These are phyloP conservation scores for Nowakowskiella sp. DNA, from an alignment of 192 early-diverging fungal genomes.

Conservation along the genomic window DNA sequence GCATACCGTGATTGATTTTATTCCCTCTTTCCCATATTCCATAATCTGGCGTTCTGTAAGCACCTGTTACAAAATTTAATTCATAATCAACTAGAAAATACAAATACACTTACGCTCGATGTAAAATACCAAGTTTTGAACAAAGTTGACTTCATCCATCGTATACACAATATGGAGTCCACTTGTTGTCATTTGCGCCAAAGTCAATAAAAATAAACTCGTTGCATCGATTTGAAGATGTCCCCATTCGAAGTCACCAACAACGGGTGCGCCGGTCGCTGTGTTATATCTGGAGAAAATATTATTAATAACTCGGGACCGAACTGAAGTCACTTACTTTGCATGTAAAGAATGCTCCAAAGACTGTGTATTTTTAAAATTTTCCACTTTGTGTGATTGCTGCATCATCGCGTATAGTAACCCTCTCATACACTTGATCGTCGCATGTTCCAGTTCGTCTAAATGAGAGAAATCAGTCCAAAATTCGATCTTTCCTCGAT, in stretches of 20 bases:
- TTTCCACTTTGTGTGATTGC: conserved; percentile 71
- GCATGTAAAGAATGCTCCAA: conserved; percentile 74
- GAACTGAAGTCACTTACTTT: conserved; percentile 37
- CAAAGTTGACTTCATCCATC: conserved; percentile 71
- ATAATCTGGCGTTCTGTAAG: conserved; percentile 75
- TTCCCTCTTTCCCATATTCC: conserved; percentile 87
- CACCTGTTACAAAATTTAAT: conserved; percentile 13
- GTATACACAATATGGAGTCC: conserved; percentile 71
- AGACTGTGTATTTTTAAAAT: conserved; percentile 72
- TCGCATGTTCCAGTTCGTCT: conserved; percentile 81
- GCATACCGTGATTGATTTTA: conserved; percentile 78
- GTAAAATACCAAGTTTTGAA: conserved; percentile 86
- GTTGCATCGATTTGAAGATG: conserved; percentile 88
- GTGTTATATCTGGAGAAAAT: conserved; percentile 56
- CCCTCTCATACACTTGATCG: conserved; percentile 80
- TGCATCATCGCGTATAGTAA: conserved; percentile 75
- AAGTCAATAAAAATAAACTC: conserved; percentile 64
- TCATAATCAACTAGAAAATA: conserved; percentile 10
- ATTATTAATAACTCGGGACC: conserved; percentile 6
- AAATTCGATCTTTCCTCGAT: neutral
- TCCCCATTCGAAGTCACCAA: conserved; percentile 77
- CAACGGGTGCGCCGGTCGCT: conserved; percentile 71
- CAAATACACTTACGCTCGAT: conserved; percentile 54
- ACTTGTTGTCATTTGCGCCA: conserved; percentile 78
- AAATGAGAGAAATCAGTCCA: neutral